Conservation (phyloP, 2,329 filamentous ascomycete genomes). For the Hypomyces rosellus region DNA sequence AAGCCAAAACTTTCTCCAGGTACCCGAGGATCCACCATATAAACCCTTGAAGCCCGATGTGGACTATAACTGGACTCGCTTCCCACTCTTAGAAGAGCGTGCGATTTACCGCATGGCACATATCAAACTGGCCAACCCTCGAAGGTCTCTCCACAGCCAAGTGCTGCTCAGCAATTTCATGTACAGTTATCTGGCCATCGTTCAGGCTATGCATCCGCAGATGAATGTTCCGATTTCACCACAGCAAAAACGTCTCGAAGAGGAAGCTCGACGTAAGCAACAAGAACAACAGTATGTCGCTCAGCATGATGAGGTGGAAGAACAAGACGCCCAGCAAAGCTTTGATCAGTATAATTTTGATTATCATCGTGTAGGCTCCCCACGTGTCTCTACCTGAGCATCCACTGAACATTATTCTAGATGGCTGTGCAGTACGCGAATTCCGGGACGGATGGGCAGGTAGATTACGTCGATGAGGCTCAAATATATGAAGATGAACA, state of each 20-base stretch:
- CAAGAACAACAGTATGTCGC: slow-evolving; percentile 44
- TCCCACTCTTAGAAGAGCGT: slow-evolving; percentile 89
- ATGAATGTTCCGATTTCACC: slow-evolving; percentile 83
- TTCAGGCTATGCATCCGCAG: slow-evolving; percentile 97
- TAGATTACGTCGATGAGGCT: slow-evolving; percentile 46
- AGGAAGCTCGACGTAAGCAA: slow-evolving; percentile 45
- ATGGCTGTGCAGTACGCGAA: slow-evolving; percentile 42
- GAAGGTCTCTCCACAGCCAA: slow-evolving; percentile 85
- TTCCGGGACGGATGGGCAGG: slow-evolving; percentile 34
- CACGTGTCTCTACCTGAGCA: not conserved
- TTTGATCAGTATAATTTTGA: slow-evolving; percentile 48
- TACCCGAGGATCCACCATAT: slow-evolving; percentile 72
- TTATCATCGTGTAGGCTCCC: slow-evolving; percentile 43
- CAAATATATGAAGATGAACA: slow-evolving; percentile 50
- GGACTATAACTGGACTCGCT: slow-evolving; percentile 94
- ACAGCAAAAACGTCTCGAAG: slow-evolving; percentile 59
- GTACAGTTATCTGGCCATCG: slow-evolving; percentile 98
- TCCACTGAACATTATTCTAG: slow-evolving; percentile 21
- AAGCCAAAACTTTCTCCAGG: slow-evolving; percentile 65
- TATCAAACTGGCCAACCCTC: slow-evolving; percentile 96
- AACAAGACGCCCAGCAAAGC: slow-evolving; percentile 40
- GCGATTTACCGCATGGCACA: slow-evolving; percentile 99
- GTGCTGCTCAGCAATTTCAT: slow-evolving; percentile 98
- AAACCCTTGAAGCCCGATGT: slow-evolving; percentile 75
- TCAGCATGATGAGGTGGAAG: slow-evolving; percentile 39